phyloP scores from a whole-genome alignment of 73 alveolate genomes.

The Uronychia binucleata region DNA sequence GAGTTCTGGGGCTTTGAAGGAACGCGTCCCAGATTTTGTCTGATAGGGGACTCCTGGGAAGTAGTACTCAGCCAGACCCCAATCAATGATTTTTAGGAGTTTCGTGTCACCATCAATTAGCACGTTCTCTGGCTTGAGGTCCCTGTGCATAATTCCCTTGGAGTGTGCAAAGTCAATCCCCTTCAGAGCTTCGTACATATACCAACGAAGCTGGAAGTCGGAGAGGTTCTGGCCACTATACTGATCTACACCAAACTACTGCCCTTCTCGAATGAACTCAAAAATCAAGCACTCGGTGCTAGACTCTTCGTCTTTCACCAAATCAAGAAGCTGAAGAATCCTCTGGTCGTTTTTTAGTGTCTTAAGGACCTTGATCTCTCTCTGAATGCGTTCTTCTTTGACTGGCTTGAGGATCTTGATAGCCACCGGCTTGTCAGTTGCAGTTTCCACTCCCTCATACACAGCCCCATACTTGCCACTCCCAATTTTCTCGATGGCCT shows the following conservation, averaged over 20 bases:
- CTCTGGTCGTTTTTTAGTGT: slow-evolving; percentile 77
- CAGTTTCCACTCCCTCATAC: slow-evolving; percentile 76
- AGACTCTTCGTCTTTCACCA: slow-evolving; percentile 79
- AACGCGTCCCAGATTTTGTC: slow-evolving; percentile 71
- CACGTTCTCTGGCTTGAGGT: slow-evolving; percentile 68
- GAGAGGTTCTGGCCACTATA: background rate
- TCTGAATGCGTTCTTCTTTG: slow-evolving; percentile 69
- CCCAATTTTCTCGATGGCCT: slow-evolving; percentile 80
- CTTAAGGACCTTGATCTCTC: slow-evolving; percentile 82
- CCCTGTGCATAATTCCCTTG: slow-evolving; percentile 74
- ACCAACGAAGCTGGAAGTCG: slow-evolving; percentile 52
- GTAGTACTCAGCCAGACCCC: slow-evolving; percentile 93
- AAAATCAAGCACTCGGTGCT: slow-evolving; percentile 75
- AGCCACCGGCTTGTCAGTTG: slow-evolving; percentile 60
- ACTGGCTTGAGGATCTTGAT: slow-evolving; percentile 91
- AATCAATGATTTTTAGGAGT: slow-evolving; percentile 76
- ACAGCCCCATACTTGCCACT: slow-evolving; percentile 90
- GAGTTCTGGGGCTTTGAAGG: slow-evolving; percentile 80
- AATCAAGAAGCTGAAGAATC: slow-evolving; percentile 73
- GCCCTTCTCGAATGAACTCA: slow-evolving; percentile 75
- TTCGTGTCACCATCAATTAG: slow-evolving; percentile 58
- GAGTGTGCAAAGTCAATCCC: slow-evolving; percentile 70
- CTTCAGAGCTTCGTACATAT: slow-evolving; percentile 53
- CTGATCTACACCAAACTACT: slow-evolving; percentile 16
- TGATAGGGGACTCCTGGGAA: slow-evolving; percentile 52